These are phyloP conservation scores for Neopestalotiopsis sp. DNA, from an alignment of 2,329 filamentous ascomycete genomes.

Conservation along the genomic window DNA sequence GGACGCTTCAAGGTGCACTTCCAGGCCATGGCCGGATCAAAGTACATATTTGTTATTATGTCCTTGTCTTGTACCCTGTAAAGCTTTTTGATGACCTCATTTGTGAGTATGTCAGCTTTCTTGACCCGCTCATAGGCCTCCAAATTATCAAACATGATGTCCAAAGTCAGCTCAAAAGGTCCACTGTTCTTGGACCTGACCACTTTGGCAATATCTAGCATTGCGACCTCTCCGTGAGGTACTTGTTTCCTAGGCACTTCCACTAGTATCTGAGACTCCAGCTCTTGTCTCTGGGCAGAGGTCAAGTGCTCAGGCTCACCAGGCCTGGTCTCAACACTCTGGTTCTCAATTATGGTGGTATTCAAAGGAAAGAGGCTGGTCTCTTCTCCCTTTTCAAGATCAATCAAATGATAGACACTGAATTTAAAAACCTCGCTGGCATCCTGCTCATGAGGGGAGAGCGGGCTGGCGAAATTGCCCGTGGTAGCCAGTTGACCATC, in stretches of 20 bases:
- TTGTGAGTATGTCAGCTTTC: conserved; percentile 32
- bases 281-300: conserved; percentile 15
- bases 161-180: background rate
- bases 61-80: conserved; percentile 33
- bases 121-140: conserved; percentile 37
- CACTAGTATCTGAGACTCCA: background rate
- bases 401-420: conserved; percentile 44
- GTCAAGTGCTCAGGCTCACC: conserved; percentile 13
- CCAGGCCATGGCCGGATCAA: conserved; percentile 43
- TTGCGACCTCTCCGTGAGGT: conserved; percentile 5
- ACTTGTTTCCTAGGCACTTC: conserved; percentile 5
- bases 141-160: conserved; percentile 37
- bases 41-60: conserved; percentile 39
- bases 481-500: conserved; percentile 43
- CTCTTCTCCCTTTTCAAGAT: conserved; percentile 21
- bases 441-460: conserved; percentile 37
- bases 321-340: background rate
- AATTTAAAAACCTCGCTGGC: conserved; percentile 37
- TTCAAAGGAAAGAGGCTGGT: conserved; percentile 19
- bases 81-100: conserved; percentile 31
- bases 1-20: conserved; percentile 43
- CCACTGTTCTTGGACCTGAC: conserved; percentile 31
- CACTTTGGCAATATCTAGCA: conserved; percentile 35
- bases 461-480: conserved; percentile 43
- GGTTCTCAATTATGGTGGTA: background rate